phyloP scores from a whole-genome alignment of 352 stramenopile species.

The Phytopythium litorale region DNA sequence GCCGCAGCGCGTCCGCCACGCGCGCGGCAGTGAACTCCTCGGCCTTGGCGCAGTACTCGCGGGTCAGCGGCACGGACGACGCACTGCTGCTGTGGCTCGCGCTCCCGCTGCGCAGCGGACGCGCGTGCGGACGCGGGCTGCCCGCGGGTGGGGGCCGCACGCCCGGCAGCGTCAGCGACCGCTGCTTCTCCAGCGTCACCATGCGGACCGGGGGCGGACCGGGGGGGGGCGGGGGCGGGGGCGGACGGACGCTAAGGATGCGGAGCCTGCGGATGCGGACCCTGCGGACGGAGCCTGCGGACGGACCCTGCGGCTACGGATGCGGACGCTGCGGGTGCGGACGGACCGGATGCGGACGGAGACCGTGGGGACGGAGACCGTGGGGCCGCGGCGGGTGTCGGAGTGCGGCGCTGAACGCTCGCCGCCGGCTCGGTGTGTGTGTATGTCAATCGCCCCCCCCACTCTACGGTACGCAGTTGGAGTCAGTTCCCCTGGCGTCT shows the following conservation, averaged over 20 bases:
- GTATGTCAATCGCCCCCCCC: neutral
- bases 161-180: constrained; percentile 7
- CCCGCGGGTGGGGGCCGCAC: neutral
- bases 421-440: neutral
- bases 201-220: neutral
- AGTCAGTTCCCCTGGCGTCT: neutral
- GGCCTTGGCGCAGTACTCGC: constrained; percentile 25
- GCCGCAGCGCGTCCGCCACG: constrained; percentile 27
- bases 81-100: constrained; percentile 6
- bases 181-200: constrained; percentile 13
- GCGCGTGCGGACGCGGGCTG: no score
- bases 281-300: neutral
- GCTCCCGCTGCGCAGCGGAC: neutral
- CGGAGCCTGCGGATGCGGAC: neutral
- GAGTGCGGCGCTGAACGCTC: no score
- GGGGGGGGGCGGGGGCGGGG: no score
- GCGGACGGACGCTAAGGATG: no score
- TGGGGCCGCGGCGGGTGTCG: no score
- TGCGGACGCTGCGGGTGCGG: neutral
- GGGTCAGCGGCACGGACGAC: constrained; percentile 22
- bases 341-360: neutral
- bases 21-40: constrained; percentile 30
- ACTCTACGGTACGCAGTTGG: neutral
- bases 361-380: no score
- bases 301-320: neutral